These are phyloP conservation scores for Candida alai DNA, from an alignment of 805 yeast genomes.

Conservation along the genomic window DNA sequence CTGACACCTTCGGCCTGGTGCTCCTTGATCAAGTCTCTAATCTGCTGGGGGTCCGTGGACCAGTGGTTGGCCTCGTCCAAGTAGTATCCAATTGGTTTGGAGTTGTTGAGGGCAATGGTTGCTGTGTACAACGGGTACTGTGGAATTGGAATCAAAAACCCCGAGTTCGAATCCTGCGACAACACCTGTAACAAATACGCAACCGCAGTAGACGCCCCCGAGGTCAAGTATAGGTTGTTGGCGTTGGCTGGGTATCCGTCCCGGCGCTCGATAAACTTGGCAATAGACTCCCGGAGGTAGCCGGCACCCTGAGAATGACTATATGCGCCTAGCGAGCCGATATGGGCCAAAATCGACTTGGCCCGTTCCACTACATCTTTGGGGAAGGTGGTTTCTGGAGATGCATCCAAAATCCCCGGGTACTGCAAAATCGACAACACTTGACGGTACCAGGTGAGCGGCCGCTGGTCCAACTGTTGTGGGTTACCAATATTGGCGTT, in stretches of 20 bases:
- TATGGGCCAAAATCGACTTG: conserved; percentile 47
- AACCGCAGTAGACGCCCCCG: conserved; percentile 97
- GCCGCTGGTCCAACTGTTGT: conserved; percentile 91
- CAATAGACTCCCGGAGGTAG: conserved; percentile 70
- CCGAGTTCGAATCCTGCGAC: conserved; percentile 63
- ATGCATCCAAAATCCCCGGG: conserved; percentile 70
- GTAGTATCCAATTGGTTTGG: conserved; percentile 82
- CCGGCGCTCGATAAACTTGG: conserved; percentile 71
- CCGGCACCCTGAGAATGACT: conserved; percentile 89
- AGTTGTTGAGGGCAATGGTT: conserved; percentile 77
- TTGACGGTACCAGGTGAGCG: conserved; percentile 92
- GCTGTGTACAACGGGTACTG: conserved; percentile 98
- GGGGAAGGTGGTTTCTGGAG: conserved; percentile 45
- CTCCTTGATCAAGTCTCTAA: conserved; percentile 49
- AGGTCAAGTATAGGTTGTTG: conserved; percentile 75
- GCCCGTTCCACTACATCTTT: conserved; percentile 77
- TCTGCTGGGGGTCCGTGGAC: conserved; percentile 73
- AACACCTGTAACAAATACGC: conserved; percentile 68
- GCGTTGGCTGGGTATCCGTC: conserved; percentile 69
- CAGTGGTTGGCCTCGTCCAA: conserved; percentile 78
- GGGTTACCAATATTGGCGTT: conserved; percentile 97
- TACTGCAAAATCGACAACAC: conserved; percentile 82
- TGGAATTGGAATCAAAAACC: conserved; percentile 91
- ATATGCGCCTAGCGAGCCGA: conserved; percentile 92
- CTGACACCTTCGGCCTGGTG: conserved; percentile 50